Evolutionary conservation across 2,329 filamentous ascomycete species (phyloP), one percentile per base, ranked within the genome.

Genomic region (Fusarium pseudograminearum): DNA sequence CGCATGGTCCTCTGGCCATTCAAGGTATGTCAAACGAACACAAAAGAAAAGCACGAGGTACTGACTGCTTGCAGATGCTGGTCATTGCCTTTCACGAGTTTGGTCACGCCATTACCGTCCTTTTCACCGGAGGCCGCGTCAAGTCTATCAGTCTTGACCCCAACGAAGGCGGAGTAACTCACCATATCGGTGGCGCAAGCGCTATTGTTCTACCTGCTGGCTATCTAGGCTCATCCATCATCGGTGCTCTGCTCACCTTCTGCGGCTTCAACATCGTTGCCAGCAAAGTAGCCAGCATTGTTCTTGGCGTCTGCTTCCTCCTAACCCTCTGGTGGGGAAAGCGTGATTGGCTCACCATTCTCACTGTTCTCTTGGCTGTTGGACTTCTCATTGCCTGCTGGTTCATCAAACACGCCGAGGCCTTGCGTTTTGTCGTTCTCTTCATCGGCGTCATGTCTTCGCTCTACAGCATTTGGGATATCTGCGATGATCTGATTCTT

Each of bases 21-120:
- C 83, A 94, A 94, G 82, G 90, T 91, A 77, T 69, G 77, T 65
- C 18, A 6, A 20, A 42, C 30, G n/a, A n/a, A n/a, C 7, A 33
- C 28, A 15, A 31, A 24, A 26, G 14, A 9, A 14, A 34, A 5
- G 14, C 9, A 16, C 4, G 15, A 41, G 4, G 26, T 65, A 57
- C 55, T 72, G 26, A 70, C 44, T 36, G 28, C 36, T 28, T 42
- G 3, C 61, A 91, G 89, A 93, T 94, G 91, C 85, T 94, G 22
- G 91, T 93, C 53, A 94, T 94, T 69, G 92, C 92, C 38, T 94
- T 94, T 78, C 92, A 94, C 80, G 92, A 94, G 72, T 90, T 94
- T 75, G 88, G 90, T 15, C 92, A 94, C 79, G 92, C 92, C 50
- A 87, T 93, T 73, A 89, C 89, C 2, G 90, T 91, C 40, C 86